Evolutionary conservation across 352 stramenopile genomes (phyloP), one percentile per base, ranked within the genome.

Genomic region (Phytopythium vexans): DNA sequence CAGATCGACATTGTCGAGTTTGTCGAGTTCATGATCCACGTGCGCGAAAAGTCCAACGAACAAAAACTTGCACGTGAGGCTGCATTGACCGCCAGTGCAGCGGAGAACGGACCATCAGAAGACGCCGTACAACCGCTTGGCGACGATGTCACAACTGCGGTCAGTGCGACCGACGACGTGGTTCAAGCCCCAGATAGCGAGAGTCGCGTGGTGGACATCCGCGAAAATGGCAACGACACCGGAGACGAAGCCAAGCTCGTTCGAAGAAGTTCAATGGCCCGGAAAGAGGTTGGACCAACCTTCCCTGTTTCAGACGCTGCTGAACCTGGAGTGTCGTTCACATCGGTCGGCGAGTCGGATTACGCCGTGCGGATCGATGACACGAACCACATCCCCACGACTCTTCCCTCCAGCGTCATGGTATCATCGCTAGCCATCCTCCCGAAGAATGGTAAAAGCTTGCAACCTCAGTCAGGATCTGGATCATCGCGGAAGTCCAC

Each of bases 1-100:
- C 83, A 95, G 54, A 95, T 95, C 43, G 85, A 94, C 54, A 82
- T 94, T 39, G 77, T 91, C 41, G 85, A 93, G 56, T 95, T 95
- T 56, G 72, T 94, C 49, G 76, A 92, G 56, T 94, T 92, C 51
- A 94, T 92, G 82, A 82, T 90, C 40, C 73, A 88, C 57, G 77
- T 90, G 11, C 77, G 80, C 2, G 75, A 86, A 50, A 90, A 88
- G 38, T 87, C 80, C 1, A 72, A 53, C 6, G 62, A 85, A 45
- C 74, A 88, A 39, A 77, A 77, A 21, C 49, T 45, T 9, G 56
- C 58, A 0, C 56, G 32, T 27, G 40, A 72, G 14, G 64, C 51
- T 6, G 66, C 51, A n/a, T 56, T 62, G 36, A 57, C 39, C 9
- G 49, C 44, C 8, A 7, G n/a, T 38, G 16, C 12, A 37, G 0